A percentile compares a stretch with the other conserved stretches of the same genome.
These are phyloP conservation scores for Rhodotorula sp. DNA, from an alignment of 1,284 basidiomycete genomes.

Conservation along the genomic window DNA sequence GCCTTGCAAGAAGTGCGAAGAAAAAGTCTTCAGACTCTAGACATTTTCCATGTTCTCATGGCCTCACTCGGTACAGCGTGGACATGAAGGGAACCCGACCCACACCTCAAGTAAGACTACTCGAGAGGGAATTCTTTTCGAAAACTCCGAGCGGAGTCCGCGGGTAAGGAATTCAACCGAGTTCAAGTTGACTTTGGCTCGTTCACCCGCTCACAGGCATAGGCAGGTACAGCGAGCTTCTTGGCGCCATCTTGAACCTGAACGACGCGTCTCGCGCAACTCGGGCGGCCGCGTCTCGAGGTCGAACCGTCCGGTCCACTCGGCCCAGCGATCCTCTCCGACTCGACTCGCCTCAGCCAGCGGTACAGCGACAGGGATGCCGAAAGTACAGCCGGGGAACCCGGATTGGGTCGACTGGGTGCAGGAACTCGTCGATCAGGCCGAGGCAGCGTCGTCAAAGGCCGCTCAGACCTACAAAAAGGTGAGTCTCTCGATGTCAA, in stretches of 20 bases:
- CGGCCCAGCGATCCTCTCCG: not conserved
- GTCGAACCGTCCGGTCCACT: not conserved
- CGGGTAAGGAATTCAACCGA: no score
- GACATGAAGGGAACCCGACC: no score
- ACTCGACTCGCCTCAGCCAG: not conserved
- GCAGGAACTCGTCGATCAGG: constrained; percentile 10
- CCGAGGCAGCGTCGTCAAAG: constrained; percentile 21
- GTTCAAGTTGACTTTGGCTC: not conserved
- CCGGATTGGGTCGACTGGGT: constrained; percentile 37
- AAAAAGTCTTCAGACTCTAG: not conserved
- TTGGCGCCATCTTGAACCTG: not conserved
- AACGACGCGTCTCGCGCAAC: not conserved
- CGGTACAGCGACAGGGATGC: not conserved
- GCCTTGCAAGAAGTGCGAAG: no score
- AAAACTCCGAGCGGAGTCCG: no score
- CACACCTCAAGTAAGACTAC: no score
- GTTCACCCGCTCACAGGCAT: not conserved
- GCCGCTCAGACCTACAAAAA: constrained; percentile 22
- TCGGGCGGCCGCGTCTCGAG: not conserved
- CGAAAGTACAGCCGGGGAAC: constrained; percentile 25
- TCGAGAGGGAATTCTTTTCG: no score
- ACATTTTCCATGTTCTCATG: not conserved
- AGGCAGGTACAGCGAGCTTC: not conserved
- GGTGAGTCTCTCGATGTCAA: constrained; percentile 3
- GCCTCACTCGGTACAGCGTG: no score